Conservation (phyloP, 768 basidiomycete species). For the Amanita fuliginea region DNA sequence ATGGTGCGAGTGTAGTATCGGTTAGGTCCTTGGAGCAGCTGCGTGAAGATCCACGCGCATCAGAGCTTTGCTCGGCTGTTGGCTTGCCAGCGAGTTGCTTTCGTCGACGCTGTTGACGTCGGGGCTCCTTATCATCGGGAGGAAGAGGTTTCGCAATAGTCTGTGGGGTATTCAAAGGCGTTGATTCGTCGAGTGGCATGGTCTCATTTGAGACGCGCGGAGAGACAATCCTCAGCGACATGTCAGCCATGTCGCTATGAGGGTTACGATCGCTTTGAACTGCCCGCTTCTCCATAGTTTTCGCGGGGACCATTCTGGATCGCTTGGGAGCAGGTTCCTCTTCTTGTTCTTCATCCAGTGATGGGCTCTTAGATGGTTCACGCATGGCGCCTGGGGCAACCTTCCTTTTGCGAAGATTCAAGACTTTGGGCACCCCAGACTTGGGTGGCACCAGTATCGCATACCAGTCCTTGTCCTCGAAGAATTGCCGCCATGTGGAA, state of each 20-base stretch:
- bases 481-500: conserved; percentile 18
- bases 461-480: conserved; percentile 22
- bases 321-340: conserved; percentile 20
- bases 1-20: conserved; percentile 1
- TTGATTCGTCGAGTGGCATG: conserved; percentile 4
- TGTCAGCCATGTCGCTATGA: not conserved
- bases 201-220: not conserved
- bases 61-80: not conserved
- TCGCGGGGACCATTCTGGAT: conserved; percentile 10
- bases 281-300: conserved; percentile 1
- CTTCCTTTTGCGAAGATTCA: conserved; percentile 24
- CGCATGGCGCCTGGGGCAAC: conserved; percentile 16
- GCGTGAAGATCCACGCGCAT: conserved; percentile 2
- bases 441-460: conserved; percentile 21
- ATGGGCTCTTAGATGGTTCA: conserved; percentile 15
- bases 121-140: conserved; percentile 6
- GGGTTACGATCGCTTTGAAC: not conserved
- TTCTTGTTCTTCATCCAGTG: conserved; percentile 16
- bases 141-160: not conserved
- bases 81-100: not conserved
- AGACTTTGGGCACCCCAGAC: conserved; percentile 14
- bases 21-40: conserved; percentile 7
- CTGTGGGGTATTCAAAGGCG: not conserved
- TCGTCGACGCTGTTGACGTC: conserved; percentile 5
- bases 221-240: not conserved